Base-by-base conservation (phyloP, 352 stramenopile species). In the Thalassiosira exigua region DNA sequence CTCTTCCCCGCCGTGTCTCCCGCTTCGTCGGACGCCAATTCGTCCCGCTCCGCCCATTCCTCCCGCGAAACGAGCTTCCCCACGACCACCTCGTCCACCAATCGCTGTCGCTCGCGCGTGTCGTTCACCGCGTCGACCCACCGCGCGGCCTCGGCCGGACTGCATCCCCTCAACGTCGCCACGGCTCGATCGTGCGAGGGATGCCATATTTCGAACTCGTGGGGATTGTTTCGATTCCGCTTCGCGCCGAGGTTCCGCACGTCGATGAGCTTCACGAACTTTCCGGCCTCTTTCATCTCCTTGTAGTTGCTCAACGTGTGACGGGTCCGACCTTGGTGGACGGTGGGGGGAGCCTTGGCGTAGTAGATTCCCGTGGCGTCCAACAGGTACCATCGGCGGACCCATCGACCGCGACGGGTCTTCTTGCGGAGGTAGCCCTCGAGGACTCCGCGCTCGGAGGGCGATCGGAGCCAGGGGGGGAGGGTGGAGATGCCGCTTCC, bases 361-460 rank as follows among this genome's bases (percentile, higher is more conserved):
- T 81, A 81, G 41, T 81, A 70, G 5, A 81, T 61, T 0, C 72
- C 72, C n/a, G 54, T 27, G 30, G 54, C 57, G 46, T 81, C 72
- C 2, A 81, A 30, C 7, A 65, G 26, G 56, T 70, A 81, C 62
- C 56, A 81, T 9, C 72, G 64, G 14, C 56, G 19, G 0, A 70
- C 54, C 54, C 54, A 75, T 3, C 57, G 48, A 1, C 72, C 72
- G 11, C 64, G 62, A 22, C 72, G 65, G 11, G 72, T 81, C 24
- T 64, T 48, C 30, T 81, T 81, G 3, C 64, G 62, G 1, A 75
- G 42, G 54, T 57, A 81, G 57, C 72, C 72, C 54, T 68, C 53
- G 7, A 69, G n/a, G 24, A 80, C 68, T 19, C 67, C 67, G 4
- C 53, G 53, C 42, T 68, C 54, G 14, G 56, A 36, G 24, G 41